phyloP scores from a whole-genome alignment of 441 rosid genomes.

The Pelargonium myrrhifolium region DNA sequence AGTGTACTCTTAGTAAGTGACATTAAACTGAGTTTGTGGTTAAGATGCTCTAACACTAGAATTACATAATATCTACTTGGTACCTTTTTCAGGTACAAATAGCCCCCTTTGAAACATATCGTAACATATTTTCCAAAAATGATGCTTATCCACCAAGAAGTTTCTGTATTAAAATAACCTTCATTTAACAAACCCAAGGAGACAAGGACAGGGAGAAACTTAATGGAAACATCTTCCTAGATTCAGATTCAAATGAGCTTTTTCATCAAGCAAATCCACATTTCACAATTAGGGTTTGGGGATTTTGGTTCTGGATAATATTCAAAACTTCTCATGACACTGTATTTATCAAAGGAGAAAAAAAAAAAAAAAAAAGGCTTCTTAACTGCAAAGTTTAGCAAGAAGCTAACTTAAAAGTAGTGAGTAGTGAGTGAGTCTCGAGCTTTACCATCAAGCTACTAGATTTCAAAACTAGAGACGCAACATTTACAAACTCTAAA shows the following conservation, averaged over 20 bases:
- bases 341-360: neutral
- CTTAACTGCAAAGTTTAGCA: neutral
- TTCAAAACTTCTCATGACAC: neutral
- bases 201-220: no score
- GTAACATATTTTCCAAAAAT: no score
- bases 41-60: no score
- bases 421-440: neutral
- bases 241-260: neutral
- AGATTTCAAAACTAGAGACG: constrained; percentile 3
- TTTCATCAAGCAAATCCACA: neutral
- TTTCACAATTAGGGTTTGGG: neutral
- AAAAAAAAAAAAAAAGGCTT: neutral
- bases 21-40: no score
- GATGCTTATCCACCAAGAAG: neutral
- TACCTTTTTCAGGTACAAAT: no score
- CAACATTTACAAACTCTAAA: neutral
- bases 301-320: neutral
- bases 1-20: no score
- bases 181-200: neutral
- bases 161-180: neutral
- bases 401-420: neutral
- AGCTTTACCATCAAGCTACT: neutral
- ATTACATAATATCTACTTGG: no score
- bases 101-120: no score
- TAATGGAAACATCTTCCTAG: neutral